A percentile compares a stretch with the other conserved stretches of the same genome.
Evolutionary conservation across 75 land plant species (phyloP).

Genomic region (Ceratopteris richardii): DNA sequence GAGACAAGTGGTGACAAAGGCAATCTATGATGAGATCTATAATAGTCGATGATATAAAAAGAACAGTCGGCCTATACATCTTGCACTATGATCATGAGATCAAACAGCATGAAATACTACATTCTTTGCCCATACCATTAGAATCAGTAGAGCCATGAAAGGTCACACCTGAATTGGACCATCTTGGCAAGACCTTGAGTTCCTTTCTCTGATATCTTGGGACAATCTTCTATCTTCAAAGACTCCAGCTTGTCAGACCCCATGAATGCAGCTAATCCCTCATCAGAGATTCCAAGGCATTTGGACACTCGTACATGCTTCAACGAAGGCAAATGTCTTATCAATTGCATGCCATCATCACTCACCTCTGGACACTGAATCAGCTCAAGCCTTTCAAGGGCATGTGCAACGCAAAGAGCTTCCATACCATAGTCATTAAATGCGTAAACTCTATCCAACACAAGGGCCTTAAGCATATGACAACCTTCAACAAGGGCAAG

Average conservation of each 20-base stretch:
- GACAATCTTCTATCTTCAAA: constrained; percentile 57
- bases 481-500: constrained; percentile 43
- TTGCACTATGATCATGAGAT: too few relatives aligned
- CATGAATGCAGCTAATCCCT: constrained; percentile 51
- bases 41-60: too few relatives aligned
- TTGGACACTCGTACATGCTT: constrained; percentile 31
- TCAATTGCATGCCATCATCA: constrained; percentile 53
- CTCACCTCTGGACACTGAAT: constrained; percentile 53
- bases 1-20: too few relatives aligned
- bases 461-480: constrained; percentile 32
- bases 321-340: constrained; percentile 32
- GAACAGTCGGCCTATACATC: too few relatives aligned
- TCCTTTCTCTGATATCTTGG: constrained; percentile 53
- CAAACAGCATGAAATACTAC: too few relatives aligned
- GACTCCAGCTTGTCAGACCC: constrained; percentile 42
- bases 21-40: too few relatives aligned
- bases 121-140: background rate
- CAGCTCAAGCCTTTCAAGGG: constrained; percentile 46
- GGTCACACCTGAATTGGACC: constrained; percentile 45
- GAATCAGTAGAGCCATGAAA: constrained; percentile 49
- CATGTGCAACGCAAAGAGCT: constrained; percentile 44
- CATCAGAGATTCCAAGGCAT: constrained; percentile 60
- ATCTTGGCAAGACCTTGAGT: constrained; percentile 50
- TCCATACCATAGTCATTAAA: constrained; percentile 73
- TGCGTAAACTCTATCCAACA: constrained; percentile 40